A percentile compares a stretch with the other conserved stretches of the same genome.
Evolutionary conservation across 2,329 filamentous ascomycete genomes (phyloP).

Genomic region (Pestalotiopsis sp.): DNA sequence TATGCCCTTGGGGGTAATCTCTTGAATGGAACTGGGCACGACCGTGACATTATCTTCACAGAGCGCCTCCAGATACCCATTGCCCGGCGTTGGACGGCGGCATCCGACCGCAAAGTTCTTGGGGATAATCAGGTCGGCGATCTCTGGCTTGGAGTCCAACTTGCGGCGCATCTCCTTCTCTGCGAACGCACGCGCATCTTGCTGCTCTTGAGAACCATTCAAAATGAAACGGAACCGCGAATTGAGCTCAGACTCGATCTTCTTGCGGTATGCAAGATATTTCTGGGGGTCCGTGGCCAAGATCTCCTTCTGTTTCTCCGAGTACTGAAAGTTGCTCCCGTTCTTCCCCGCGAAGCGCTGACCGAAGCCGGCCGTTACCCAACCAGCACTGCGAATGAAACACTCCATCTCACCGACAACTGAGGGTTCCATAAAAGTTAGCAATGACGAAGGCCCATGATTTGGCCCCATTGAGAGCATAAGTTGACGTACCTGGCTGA

Average conservation of each 20-base stretch:
- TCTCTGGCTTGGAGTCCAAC: constrained; percentile 42
- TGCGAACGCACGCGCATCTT: constrained; percentile 34
- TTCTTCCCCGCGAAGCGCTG: constrained; percentile 48
- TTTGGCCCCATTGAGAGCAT: too few relatives aligned
- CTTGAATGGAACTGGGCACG: not conserved
- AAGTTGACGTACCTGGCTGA: not conserved
- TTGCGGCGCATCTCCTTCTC: constrained; percentile 42
- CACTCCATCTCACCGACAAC: constrained; percentile 14
- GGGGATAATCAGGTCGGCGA: constrained; percentile 33
- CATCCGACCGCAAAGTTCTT: constrained; percentile 7
- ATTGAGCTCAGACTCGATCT: constrained; percentile 52
- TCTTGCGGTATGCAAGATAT: constrained; percentile 55
- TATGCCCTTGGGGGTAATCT: constrained; percentile 1
- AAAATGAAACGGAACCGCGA: constrained; percentile 56
- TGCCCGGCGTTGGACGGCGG: not conserved
- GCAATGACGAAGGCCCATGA: too few relatives aligned
- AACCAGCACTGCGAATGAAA: constrained; percentile 43
- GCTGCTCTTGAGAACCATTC: constrained; percentile 48
- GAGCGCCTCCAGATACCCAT: constrained; percentile 5
- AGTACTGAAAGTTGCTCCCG: constrained; percentile 49
- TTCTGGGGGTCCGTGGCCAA: constrained; percentile 54
- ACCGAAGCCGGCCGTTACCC: constrained; percentile 51
- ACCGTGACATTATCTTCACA: not conserved
- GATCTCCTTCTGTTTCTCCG: constrained; percentile 47
- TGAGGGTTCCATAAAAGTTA: too few relatives aligned